A percentile compares a stretch with the other conserved stretches of the same genome.
Conservation (phyloP, 2,329 filamentous ascomycete genomes). For the Cladobotryum mycophilum region DNA sequence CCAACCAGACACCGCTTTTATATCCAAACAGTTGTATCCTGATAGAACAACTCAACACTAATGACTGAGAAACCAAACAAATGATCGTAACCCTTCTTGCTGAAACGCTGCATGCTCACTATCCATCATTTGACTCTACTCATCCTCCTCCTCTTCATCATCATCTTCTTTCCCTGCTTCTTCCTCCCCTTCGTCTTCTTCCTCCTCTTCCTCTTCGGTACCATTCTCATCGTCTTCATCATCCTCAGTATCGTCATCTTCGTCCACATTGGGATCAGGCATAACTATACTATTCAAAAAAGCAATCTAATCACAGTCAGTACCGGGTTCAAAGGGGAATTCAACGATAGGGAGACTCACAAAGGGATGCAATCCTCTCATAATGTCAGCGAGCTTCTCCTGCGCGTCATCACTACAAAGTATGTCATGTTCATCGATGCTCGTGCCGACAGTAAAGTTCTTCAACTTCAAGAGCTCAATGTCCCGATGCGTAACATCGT, state of each 20-base stretch:
- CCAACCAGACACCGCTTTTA: too few relatives aligned
- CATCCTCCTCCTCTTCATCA: background rate
- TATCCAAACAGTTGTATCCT: too few relatives aligned
- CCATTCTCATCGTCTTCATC: conserved; percentile 22
- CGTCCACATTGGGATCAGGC: conserved; percentile 53
- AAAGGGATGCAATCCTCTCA: conserved; percentile 68
- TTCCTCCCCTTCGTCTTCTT: conserved; percentile 1
- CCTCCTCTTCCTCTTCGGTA: conserved; percentile 1
- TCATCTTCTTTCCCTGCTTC: conserved; percentile 6
- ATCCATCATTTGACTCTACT: background rate
- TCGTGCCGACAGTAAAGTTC: conserved; percentile 67
- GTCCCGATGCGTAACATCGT: conserved; percentile 65
- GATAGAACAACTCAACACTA: too few relatives aligned
- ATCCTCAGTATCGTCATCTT: conserved; percentile 34
- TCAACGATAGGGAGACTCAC: conserved; percentile 56
- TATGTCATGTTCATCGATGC: conserved; percentile 55
- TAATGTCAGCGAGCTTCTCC: conserved; percentile 56
- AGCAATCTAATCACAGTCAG: conserved; percentile 47
- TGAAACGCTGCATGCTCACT: background rate
- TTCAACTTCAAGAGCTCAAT: conserved; percentile 75
- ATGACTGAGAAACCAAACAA: background rate
- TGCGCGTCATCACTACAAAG: conserved; percentile 57
- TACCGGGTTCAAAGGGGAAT: conserved; percentile 22
- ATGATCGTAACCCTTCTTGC: background rate
- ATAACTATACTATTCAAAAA: conserved; percentile 69